These are phyloP conservation scores for Xerocomus brunneocitrinus DNA, from an alignment of 768 basidiomycete species.

Conservation along the genomic window DNA sequence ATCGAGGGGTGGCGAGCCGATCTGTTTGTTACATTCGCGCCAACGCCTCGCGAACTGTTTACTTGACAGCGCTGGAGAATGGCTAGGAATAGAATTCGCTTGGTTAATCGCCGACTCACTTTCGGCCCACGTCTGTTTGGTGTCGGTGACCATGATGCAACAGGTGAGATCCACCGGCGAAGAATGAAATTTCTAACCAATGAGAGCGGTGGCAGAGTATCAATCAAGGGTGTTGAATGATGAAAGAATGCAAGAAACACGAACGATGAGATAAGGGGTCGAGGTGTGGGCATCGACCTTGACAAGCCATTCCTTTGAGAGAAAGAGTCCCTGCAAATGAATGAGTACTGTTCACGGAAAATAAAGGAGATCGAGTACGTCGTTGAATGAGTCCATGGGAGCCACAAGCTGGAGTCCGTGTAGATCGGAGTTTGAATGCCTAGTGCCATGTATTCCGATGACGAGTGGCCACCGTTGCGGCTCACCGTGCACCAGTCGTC, in stretches of 20 bases:
- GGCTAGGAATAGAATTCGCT: constrained; percentile 13
- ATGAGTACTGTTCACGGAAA: neutral
- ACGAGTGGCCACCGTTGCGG: constrained; percentile 47
- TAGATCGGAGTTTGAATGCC: constrained; percentile 23
- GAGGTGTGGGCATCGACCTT: constrained; percentile 58
- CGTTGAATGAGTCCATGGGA: constrained; percentile 46
- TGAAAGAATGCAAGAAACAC: constrained; percentile 27
- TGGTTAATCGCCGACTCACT: constrained; percentile 40
- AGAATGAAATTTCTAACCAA: constrained; percentile 57
- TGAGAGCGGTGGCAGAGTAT: constrained; percentile 3
- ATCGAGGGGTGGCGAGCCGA: constrained; percentile 26
- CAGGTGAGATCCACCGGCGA: constrained; percentile 55
- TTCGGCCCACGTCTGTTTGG: constrained; percentile 71
- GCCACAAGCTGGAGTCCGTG: neutral
- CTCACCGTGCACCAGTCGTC: constrained; percentile 34
- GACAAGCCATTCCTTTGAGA: constrained; percentile 70
- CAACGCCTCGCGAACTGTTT: constrained; percentile 66
- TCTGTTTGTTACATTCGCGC: constrained; percentile 50
- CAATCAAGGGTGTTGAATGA: constrained; percentile 8
- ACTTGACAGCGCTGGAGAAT: constrained; percentile 44
- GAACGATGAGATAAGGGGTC: constrained; percentile 67
- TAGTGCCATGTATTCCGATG: constrained; percentile 25
- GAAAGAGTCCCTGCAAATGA: constrained; percentile 46
- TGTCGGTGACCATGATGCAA: constrained; percentile 66
- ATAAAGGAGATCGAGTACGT: constrained; percentile 27